Evolutionary conservation across 805 yeast genomes (phyloP), one percentile per base, ranked within the genome.

Genomic region (Ogataea pignaliae): DNA sequence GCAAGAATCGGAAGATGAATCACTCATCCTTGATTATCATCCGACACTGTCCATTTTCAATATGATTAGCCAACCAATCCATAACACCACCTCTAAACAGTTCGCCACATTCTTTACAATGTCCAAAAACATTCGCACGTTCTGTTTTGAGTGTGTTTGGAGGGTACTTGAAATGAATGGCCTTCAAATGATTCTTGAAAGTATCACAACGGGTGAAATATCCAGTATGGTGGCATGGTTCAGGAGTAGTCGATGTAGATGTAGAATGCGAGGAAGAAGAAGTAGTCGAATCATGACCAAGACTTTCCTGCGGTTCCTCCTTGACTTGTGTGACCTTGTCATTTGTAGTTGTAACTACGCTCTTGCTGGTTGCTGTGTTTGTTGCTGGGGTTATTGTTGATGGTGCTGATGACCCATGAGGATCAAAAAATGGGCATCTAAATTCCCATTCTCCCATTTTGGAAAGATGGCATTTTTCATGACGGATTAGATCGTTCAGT

Each of bases 141-240:
- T 87, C 85, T 48, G 78, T 81, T 64, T 88, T 88, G 59, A 82
- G 79, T 3, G 96, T 88, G 7, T 96, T 96, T 34, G 76, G 75
- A 5, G 97, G 97, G 63, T 89, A 89, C 51, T 79, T 84, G 62
- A 89, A 89, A 60, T 89, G 97, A 48, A 89, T 74, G 2, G 96
- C 95, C 61, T 86, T 87, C 48, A 89, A 70, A 65, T 89, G 97
- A 65, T 89, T 89, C 59, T 89, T 89, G 67, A 79, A 89, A 4
- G 97, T 89, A 60, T 89, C 97, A 61, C 96, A 85, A 40, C 97
- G 73, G 11, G 89, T 81, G 56, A 89, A 89, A 29, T 85, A 81
- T 5, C 97, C 97, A 8, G 88, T 79, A 43, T 78, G 77, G 60
- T 89, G 97, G 60, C 96, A 88, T 33, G 55, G 41, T 42, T 60